Evolutionary conservation across 2,329 filamentous ascomycete genomes (phyloP).

Genomic region (Arachnopeziza araneosa): DNA sequence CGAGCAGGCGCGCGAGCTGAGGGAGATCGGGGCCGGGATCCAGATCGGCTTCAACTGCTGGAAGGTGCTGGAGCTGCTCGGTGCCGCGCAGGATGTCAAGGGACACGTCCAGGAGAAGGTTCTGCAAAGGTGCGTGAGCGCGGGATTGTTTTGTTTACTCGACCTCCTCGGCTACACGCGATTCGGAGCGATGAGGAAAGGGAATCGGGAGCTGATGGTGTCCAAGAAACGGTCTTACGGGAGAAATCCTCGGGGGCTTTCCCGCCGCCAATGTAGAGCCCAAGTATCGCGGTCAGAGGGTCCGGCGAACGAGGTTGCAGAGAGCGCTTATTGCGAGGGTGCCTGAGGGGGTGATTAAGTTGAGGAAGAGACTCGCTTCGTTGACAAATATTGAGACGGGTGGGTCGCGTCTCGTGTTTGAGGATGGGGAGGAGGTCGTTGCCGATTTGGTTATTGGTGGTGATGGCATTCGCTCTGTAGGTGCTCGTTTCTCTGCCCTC

Average conservation of each 20-base stretch:
- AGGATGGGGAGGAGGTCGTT: constrained; percentile 37
- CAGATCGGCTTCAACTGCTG: constrained; percentile 41
- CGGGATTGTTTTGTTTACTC: not conserved
- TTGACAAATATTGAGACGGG: constrained; percentile 34
- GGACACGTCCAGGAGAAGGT: constrained; percentile 32
- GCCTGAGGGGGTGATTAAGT: constrained; percentile 37
- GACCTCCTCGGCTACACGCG: too few species aligned
- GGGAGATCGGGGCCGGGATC: constrained; percentile 44
- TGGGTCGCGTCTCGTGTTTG: constrained; percentile 39
- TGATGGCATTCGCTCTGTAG: constrained; percentile 46
- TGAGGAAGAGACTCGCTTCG: constrained; percentile 38
- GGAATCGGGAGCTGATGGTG: too few species aligned
- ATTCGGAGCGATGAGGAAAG: too few species aligned
- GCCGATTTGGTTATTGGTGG: constrained; percentile 45
- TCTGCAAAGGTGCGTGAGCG: constrained; percentile 26
- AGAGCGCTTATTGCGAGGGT: constrained; percentile 43
- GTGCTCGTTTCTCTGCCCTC: constrained; percentile 1
- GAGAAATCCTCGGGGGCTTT: constrained; percentile 18
- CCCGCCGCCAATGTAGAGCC: constrained; percentile 2
- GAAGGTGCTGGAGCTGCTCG: constrained; percentile 42
- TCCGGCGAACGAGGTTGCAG: constrained; percentile 36
- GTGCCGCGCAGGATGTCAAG: constrained; percentile 34
- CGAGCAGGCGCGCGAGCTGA: constrained; percentile 39
- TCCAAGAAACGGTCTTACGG: constrained; percentile 31
- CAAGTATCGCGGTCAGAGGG: constrained; percentile 25